These are phyloP conservation scores for Yamadazyma olivae DNA, from an alignment of 805 yeast genomes.

Conservation along the genomic window DNA sequence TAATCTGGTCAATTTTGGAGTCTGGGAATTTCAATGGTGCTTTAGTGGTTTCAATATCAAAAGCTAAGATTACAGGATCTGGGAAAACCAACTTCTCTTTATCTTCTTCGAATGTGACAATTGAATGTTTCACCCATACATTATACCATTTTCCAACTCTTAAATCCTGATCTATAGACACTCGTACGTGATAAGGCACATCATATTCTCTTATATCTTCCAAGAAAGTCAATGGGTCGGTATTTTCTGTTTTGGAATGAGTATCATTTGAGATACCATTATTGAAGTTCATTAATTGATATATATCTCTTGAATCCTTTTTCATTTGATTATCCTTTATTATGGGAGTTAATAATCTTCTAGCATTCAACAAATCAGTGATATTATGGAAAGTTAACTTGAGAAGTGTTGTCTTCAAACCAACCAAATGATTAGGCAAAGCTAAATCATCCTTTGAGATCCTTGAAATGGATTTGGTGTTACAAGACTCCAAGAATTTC, in stretches of 20 bases:
- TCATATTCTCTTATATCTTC: slow-evolving; percentile 90
- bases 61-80: slow-evolving; percentile 94
- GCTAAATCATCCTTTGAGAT: slow-evolving; percentile 75
- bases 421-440: slow-evolving; percentile 82
- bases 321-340: slow-evolving; percentile 63
- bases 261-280: slow-evolving; percentile 26
- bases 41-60: slow-evolving; percentile 96
- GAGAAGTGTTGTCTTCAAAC: slow-evolving; percentile 62
- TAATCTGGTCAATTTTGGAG: slow-evolving; percentile 81
- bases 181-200: slow-evolving; percentile 95
- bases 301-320: slow-evolving; percentile 63
- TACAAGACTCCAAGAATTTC: slow-evolving; percentile 57
- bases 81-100: slow-evolving; percentile 86
- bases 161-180: slow-evolving; percentile 82
- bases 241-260: slow-evolving; percentile 12
- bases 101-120: slow-evolving; percentile 53
- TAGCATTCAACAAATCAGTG: slow-evolving; percentile 69
- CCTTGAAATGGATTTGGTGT: slow-evolving; percentile 52
- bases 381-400: slow-evolving; percentile 73
- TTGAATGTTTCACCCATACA: slow-evolving; percentile 62
- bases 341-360: slow-evolving; percentile 67
- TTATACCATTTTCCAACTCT: slow-evolving; percentile 97
- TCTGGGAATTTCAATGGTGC: slow-evolving; percentile 96
- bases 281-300: slow-evolving; percentile 51
- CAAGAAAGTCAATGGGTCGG: slow-evolving; percentile 61